Evolutionary conservation across 768 basidiomycete species (phyloP), one percentile per base, ranked within the genome.

Genomic region (Hypholoma fasciculare): DNA sequence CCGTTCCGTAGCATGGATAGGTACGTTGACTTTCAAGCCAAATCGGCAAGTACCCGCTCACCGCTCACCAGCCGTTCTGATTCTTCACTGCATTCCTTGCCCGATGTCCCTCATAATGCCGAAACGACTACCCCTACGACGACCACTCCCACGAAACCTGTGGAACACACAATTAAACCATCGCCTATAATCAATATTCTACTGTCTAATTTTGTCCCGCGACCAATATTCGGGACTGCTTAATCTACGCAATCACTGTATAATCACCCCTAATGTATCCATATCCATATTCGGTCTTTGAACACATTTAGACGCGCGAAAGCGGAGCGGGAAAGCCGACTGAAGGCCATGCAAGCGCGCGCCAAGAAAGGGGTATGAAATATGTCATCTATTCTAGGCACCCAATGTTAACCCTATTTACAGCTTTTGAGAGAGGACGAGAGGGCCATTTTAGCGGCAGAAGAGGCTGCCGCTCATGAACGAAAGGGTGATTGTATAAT

Each of bases 341-440:
- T 83, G 59, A 85, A 81, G 70, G 90, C 87, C 2, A 84, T 93
- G 84, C 76, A 82, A 67, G 86, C 81, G 57, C 82, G 91, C 40
- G 88, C 85, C 5, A 81, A 80, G 80, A 93, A 89, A 73, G 91
- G 91, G 62, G 85, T 91, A 72, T 65, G 85, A 77, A 26, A 19
- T 58, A 20, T 19, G 36, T 38, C 53, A 42, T 19, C 38, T n/a
- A 12, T 42, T 14, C 2, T 48, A 34, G 40, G n/a, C 20, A 12
- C 6, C 23, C 46, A 27, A 44, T 40, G 42, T 19, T 58, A 39
- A 55, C 30, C 12, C 38, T 50, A 26, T 37, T 30, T 49, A 16
- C 61, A 87, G 83, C 70, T 88, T 44, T 63, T 89, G 62, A 85
- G 76, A 23, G 86, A 86, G 55, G 82, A 84, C 54, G 88, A 90